Evolutionary conservation across 2,329 filamentous ascomycete species (phyloP).

Genomic region (Westerdykella sp.): DNA sequence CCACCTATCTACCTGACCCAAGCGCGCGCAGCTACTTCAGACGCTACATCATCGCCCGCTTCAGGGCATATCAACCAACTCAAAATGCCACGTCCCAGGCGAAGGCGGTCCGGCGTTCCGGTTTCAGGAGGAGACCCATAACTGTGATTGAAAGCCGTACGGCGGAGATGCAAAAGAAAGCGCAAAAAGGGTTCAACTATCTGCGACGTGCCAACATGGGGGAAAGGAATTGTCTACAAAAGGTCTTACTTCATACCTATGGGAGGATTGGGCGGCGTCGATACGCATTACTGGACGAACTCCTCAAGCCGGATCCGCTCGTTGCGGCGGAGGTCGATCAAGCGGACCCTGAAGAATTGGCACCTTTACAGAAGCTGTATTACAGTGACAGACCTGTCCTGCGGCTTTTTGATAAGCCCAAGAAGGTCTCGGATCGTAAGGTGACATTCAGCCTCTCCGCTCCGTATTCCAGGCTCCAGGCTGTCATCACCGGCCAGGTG

Average conservation of each 20-base stretch:
- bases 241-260: conserved; percentile 51
- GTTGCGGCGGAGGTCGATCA: conserved; percentile 2
- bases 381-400: conserved; percentile 26
- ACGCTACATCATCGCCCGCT: conserved; percentile 44
- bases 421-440: conserved; percentile 6
- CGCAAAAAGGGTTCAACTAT: conserved; percentile 36
- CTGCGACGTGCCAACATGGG: conserved; percentile 53
- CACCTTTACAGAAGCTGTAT: conserved; percentile 34
- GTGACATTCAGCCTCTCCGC: conserved; percentile 23
- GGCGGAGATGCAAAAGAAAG: conserved; percentile 17
- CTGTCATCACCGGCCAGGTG: conserved; percentile 22
- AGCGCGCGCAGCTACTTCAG: conserved; percentile 47
- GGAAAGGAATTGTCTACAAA: conserved; percentile 45
- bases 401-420: conserved; percentile 27
- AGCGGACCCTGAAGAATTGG: not conserved
- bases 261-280: conserved; percentile 51
- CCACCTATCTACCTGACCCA: conserved; percentile 55
- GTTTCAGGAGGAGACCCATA: conserved; percentile 16
- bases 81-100: conserved; percentile 16
- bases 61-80: conserved; percentile 40
- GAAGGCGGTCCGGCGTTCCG: conserved; percentile 13
- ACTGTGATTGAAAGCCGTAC: conserved; percentile 20
- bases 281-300: conserved; percentile 37
- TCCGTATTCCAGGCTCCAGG: conserved; percentile 26
- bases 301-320: conserved; percentile 21